Evolutionary conservation across 108 stramenopile genomes (phyloP), one percentile per base, ranked within the genome.

Genomic region (Discostella stelligeroides): DNA sequence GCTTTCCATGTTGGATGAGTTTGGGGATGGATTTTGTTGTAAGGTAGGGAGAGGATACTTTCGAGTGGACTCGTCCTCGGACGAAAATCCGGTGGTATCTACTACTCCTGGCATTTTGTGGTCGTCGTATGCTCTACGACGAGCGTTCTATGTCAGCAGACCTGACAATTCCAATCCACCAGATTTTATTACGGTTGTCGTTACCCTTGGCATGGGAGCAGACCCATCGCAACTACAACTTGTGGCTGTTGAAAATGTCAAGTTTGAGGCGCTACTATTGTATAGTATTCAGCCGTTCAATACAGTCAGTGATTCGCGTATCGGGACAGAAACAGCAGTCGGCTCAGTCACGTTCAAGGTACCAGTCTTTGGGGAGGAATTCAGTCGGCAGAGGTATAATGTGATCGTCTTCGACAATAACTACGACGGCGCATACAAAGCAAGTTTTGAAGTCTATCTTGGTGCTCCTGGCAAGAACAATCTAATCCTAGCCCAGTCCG

Each of bases 1-100:
- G 46, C 46, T 79, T 0, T 54, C 66, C n/a, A 47, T 79, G 10
- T 55, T 80, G 60, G 74, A 80, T 39, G 75, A 80, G 40, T 75
- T 76, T 27, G 73, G 63, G 13, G 73, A 76, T 43, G 79, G 79
- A 24, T 80, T 80, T 43, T 80, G 79, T 29, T 80, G 79, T 29
- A 42, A 51, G 6, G 42, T 49, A 20, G 79, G 79, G 11, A 56
- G 70, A 18, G 79, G 79, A 12, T 70, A 48, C 38, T 80, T 71
- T 59, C 43, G 73, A n/a, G 79, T 80, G 27, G 73, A 76, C 13
- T 66, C 57, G 24, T 49, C 63, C 24, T 37, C 42, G 12, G 54
- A 68, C 7, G 57, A 12, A 49, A 17, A 8, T 17, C 49, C 65
- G 1, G 55, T 79, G 17, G 60, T 79, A 15, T 60, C 46, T 23